Percentiles rank a stretch among this genome's conserved stretches.
Evolutionary conservation across 2,329 filamentous ascomycete genomes (phyloP).

Genomic region (Hyphodiscus sp.): DNA sequence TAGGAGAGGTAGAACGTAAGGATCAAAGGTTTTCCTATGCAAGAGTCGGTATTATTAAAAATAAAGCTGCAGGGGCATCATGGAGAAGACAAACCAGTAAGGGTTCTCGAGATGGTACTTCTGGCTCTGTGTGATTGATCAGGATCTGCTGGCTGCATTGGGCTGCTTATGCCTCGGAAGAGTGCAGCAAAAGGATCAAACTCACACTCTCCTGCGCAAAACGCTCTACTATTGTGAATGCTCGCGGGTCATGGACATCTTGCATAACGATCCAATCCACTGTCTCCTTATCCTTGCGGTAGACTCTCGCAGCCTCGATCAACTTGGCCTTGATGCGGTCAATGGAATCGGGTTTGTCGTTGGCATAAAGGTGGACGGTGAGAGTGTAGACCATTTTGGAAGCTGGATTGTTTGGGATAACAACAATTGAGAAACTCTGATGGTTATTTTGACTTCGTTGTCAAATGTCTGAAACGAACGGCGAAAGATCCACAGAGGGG

Average conservation of each 20-base stretch:
- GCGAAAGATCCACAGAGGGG: too few species aligned
- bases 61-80: too few species aligned
- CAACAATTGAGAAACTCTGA: too few species aligned
- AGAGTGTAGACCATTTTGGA: slow-evolving; percentile 62
- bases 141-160: slow-evolving; percentile 10
- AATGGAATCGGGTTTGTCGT: slow-evolving; percentile 57
- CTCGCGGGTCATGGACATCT: slow-evolving; percentile 58
- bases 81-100: slow-evolving; percentile 16
- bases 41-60: too few species aligned
- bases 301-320: slow-evolving; percentile 66
- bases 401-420: too few species aligned
- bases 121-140: slow-evolving; percentile 38
- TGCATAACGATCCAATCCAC: slow-evolving; percentile 72
- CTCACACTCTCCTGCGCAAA: slow-evolving; percentile 60
- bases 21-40: slow-evolving; percentile 57
- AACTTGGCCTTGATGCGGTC: slow-evolving; percentile 65
- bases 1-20: slow-evolving; percentile 63
- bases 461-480: not conserved
- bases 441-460: not conserved
- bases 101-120: slow-evolving; percentile 51
- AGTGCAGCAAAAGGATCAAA: slow-evolving; percentile 11
- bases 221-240: slow-evolving; percentile 70
- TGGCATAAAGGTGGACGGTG: slow-evolving; percentile 64
- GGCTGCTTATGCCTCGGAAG: not conserved
- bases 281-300: slow-evolving; percentile 66